Evolutionary conservation across 345 rosid genomes (phyloP).

Genomic region (Salix udensis): DNA sequence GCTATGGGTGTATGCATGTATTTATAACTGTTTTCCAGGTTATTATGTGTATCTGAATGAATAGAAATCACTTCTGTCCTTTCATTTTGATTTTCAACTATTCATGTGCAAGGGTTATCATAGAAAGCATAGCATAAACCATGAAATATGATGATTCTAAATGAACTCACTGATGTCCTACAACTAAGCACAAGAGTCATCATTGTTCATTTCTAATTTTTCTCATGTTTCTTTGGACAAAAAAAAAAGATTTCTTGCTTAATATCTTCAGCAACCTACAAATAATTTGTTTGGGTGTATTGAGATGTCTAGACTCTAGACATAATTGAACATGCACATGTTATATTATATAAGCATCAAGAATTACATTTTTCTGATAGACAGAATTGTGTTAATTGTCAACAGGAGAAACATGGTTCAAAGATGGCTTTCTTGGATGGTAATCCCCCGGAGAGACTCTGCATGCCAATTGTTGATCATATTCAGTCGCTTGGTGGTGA

Average conservation of each 20-base stretch:
- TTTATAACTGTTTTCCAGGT: background rate
- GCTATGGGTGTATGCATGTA: background rate
- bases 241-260: too few species aligned
- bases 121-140: background rate
- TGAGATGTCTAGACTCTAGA: too few species aligned
- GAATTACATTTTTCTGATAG: background rate
- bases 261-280: too few species aligned
- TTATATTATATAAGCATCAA: background rate
- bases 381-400: constrained; percentile 2
- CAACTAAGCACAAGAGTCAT: background rate
- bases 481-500: constrained; percentile 80
- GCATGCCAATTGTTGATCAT: constrained; percentile 77
- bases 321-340: background rate
- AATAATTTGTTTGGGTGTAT: too few species aligned
- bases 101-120: background rate
- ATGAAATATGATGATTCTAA: background rate
- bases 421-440: constrained; percentile 99
- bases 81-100: background rate
- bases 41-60: background rate
- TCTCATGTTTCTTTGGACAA: background rate
- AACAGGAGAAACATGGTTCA: constrained; percentile 94
- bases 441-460: constrained; percentile 92
- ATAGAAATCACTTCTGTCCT: background rate
- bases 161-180: background rate
- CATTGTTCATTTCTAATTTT: background rate